A percentile compares a stretch with the other conserved stretches of the same genome.
Conservation (phyloP, 2,329 filamentous ascomycete genomes). For the Fusarium setosum region DNA sequence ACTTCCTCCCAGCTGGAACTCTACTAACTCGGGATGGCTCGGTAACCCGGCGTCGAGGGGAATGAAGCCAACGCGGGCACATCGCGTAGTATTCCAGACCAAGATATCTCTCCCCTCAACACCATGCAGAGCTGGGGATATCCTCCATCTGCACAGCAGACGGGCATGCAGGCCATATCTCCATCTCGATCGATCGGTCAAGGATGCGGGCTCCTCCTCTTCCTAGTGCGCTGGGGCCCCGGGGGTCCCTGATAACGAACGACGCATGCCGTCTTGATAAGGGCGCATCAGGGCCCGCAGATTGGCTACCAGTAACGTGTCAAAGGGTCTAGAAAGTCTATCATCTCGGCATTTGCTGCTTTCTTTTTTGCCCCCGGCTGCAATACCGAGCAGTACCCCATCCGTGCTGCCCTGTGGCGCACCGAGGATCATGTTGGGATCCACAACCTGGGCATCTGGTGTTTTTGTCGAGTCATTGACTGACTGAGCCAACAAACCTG, state of each 20-base stretch:
- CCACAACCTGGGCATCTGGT: neutral
- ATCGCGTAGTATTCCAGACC: neutral
- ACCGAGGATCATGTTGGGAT: neutral
- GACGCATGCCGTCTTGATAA: conserved; percentile 28
- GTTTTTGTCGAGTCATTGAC: neutral
- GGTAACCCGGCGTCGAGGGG: conserved; percentile 3
- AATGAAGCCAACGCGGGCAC: neutral
- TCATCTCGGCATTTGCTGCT: conserved; percentile 8
- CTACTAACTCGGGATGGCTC: conserved; percentile 24
- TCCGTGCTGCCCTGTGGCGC: conserved; percentile 22
- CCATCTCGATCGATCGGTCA: conserved; percentile 23
- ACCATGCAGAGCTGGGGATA: conserved; percentile 5
- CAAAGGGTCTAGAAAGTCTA: conserved; percentile 6
- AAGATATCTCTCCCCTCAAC: conserved; percentile 3
- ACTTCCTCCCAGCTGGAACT: conserved; percentile 7
- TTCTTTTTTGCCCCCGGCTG: conserved; percentile 12
- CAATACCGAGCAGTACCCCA: conserved; percentile 20
- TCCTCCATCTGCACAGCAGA: neutral
- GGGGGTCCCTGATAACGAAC: conserved; percentile 25
- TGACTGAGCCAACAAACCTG: neutral
- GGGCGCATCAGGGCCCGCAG: conserved; percentile 14
- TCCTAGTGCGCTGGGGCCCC: conserved; percentile 23
- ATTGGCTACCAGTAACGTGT: conserved; percentile 20
- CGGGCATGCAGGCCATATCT: conserved; percentile 11
- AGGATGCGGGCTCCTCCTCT: conserved; percentile 29